phyloP scores from a whole-genome alignment of 495 filamentous ascomycete species.

The Tirmania nivea region DNA sequence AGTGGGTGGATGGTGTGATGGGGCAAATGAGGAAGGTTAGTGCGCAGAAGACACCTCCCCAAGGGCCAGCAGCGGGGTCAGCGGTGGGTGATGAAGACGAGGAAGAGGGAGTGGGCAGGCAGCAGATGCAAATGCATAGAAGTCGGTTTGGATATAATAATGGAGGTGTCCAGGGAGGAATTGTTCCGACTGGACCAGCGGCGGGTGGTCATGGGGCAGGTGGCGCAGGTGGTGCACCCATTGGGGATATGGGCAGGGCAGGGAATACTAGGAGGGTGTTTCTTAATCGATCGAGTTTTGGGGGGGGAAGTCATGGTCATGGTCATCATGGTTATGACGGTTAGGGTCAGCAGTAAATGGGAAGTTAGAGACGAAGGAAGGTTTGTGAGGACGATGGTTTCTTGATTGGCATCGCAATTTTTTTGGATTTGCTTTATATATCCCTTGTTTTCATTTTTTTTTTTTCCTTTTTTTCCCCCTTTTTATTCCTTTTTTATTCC shows the following conservation, averaged over 20 bases:
- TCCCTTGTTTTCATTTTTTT: background rate
- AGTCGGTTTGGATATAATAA: background rate
- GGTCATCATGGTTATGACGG: background rate
- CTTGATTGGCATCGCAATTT: background rate
- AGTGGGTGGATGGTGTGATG: conserved; percentile 55
- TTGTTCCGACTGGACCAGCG: background rate
- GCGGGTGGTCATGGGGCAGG: background rate
- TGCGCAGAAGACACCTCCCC: conserved; percentile 20
- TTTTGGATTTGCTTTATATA: background rate
- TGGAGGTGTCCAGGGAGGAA: background rate
- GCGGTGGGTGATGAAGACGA: background rate
- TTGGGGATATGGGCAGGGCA: background rate
- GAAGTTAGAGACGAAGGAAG: background rate
- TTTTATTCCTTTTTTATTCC: background rate
- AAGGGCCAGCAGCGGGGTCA: conserved; percentile 2
- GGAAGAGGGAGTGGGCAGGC: background rate
- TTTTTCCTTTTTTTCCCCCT: background rate
- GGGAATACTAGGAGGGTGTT: background rate
- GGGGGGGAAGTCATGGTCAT: background rate
- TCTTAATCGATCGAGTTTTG: background rate
- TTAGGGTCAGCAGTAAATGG: background rate
- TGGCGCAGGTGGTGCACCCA: background rate
- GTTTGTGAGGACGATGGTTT: background rate
- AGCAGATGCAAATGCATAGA: background rate
- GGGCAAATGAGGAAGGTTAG: conserved; percentile 39